Conservation (phyloP, 1,284 basidiomycete species). For the Kalmanozyma brasiliensis region DNA sequence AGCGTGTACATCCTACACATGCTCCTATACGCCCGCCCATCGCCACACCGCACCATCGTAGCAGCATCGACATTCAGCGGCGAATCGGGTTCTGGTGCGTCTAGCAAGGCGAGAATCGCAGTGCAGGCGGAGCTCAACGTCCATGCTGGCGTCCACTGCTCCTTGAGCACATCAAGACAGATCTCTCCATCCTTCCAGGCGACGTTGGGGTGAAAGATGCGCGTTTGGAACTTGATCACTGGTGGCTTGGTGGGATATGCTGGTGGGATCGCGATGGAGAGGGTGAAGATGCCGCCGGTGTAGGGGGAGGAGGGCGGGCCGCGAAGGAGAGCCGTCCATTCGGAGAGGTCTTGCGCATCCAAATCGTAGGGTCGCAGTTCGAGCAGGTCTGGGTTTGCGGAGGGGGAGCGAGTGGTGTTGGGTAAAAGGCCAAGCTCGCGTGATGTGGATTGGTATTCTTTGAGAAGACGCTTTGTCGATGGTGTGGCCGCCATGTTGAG, state of each 20-base stretch:
- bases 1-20: constrained; percentile 57
- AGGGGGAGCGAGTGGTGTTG: constrained; percentile 10
- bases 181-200: constrained; percentile 66
- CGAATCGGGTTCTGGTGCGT: constrained; percentile 64
- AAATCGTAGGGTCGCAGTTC: constrained; percentile 56
- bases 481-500: constrained; percentile 28
- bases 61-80: constrained; percentile 68
- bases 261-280: constrained; percentile 51
- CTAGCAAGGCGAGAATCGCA: constrained; percentile 64
- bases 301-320: constrained; percentile 49
- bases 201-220: constrained; percentile 66
- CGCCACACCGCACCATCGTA: constrained; percentile 47
- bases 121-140: constrained; percentile 62
- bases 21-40: constrained; percentile 46
- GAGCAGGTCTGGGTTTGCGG: constrained; percentile 48
- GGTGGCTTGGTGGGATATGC: constrained; percentile 66
- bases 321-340: constrained; percentile 58
- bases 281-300: constrained; percentile 45
- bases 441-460: constrained; percentile 47
- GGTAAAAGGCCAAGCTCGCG: constrained; percentile 25
- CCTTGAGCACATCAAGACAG: constrained; percentile 65
- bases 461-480: constrained; percentile 48
- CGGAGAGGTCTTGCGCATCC: constrained; percentile 56
- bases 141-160: constrained; percentile 68
- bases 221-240: constrained; percentile 53